phyloP scores from a whole-genome alignment of 306 rosid species.

The Lathyrus aphaca region DNA sequence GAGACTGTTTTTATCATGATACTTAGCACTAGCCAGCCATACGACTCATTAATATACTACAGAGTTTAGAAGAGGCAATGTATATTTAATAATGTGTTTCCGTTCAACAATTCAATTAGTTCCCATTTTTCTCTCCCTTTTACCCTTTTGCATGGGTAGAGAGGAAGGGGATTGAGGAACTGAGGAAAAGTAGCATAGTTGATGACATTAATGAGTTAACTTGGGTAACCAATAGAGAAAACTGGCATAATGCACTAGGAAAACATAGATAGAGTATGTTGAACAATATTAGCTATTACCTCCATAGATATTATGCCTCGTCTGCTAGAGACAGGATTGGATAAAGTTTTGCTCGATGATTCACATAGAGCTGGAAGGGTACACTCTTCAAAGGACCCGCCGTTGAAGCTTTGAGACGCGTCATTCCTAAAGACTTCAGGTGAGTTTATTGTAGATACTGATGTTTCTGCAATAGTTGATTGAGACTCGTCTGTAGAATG shows the following conservation, averaged over 20 bases:
- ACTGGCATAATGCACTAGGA: constrained; percentile 21
- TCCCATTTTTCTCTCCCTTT: constrained; percentile 15
- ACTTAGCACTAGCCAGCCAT: constrained; percentile 20
- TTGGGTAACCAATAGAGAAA: constrained; percentile 27
- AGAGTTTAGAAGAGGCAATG: constrained; percentile 12
- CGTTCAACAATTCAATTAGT: background rate
- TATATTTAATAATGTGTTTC: background rate
- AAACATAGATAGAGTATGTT: background rate
- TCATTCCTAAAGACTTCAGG: constrained; percentile 55
- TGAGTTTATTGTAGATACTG: constrained; percentile 46
- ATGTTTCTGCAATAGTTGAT: constrained; percentile 45
- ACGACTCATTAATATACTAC: constrained; percentile 8
- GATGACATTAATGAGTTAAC: constrained; percentile 5
- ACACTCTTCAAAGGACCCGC: constrained; percentile 55
- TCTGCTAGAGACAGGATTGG: constrained; percentile 46
- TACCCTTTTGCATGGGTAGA: constrained; percentile 4
- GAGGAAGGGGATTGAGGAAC: background rate
- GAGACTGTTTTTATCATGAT: constrained; percentile 13
- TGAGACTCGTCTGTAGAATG: constrained; percentile 49
- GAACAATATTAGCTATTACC: constrained; percentile 54
- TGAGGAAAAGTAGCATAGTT: background rate
- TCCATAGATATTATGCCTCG: constrained; percentile 57
- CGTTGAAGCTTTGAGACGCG: constrained; percentile 53
- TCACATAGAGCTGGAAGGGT: constrained; percentile 53
- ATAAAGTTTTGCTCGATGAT: constrained; percentile 52